phyloP scores from a whole-genome alignment of 192 early-diverging fungal genomes.

The Umbelopsis sp. region DNA sequence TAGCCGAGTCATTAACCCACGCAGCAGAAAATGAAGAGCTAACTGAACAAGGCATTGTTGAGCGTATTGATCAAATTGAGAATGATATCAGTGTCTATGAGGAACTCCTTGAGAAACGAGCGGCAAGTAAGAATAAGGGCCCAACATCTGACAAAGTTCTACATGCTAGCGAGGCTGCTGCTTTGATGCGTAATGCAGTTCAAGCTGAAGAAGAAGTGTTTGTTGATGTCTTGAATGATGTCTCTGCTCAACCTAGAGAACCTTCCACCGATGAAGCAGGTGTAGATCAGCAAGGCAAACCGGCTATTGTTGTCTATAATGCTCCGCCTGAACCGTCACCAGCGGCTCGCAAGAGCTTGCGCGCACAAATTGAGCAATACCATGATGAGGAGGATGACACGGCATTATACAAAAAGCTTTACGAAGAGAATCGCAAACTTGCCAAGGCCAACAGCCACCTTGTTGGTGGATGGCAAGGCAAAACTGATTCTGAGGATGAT shows the following conservation, averaged over 20 bases:
- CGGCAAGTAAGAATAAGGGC: slow-evolving; percentile 15
- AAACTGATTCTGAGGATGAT: slow-evolving; percentile 21
- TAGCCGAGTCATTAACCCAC: neutral
- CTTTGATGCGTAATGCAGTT: slow-evolving; percentile 14
- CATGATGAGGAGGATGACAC: slow-evolving; percentile 42
- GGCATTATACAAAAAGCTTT: slow-evolving; percentile 40
- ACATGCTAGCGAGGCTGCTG: neutral
- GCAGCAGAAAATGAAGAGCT: neutral
- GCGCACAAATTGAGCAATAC: slow-evolving; percentile 22
- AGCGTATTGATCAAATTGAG: slow-evolving; percentile 43
- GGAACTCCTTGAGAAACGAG: slow-evolving; percentile 28
- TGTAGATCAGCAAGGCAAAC: neutral
- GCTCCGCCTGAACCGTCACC: slow-evolving; percentile 16
- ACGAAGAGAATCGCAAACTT: slow-evolving; percentile 26
- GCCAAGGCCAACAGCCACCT: slow-evolving; percentile 27
- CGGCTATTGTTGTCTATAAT: neutral
- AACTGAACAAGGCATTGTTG: slow-evolving; percentile 40
- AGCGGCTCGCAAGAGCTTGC: slow-evolving; percentile 21
- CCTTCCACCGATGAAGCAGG: neutral
- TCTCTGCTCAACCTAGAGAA: neutral
- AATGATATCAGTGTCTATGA: slow-evolving; percentile 40
- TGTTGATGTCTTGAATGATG: slow-evolving; percentile 20
- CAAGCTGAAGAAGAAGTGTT: slow-evolving; percentile 20
- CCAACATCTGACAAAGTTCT: slow-evolving; percentile 1
- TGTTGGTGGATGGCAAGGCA: slow-evolving; percentile 22